Percentiles rank a stretch among this genome's conserved stretches.
Conservation (phyloP, 176 grass and related monocot species). For the Cenchrus americanus region DNA sequence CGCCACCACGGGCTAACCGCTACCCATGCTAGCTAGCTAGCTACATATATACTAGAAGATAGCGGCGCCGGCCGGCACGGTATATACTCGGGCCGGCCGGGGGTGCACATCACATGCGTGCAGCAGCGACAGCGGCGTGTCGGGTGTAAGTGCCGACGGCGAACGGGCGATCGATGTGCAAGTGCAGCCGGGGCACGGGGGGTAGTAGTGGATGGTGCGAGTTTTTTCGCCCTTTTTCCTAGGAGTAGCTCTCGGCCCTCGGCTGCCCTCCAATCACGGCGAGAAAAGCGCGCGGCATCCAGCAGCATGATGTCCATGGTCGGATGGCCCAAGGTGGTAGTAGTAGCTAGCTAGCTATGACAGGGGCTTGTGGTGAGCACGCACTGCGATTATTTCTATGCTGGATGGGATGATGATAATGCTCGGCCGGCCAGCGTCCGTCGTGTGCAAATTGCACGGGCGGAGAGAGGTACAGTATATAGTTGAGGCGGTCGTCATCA, state of each 20-base stretch:
- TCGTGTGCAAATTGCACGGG: background rate
- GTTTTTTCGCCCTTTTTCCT: background rate
- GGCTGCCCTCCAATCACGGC: background rate
- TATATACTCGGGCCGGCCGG: background rate
- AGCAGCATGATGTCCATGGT: background rate
- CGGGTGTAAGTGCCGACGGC: background rate
- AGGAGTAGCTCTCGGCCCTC: background rate
- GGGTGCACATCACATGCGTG: background rate
- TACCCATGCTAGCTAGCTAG: background rate
- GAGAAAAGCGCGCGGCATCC: background rate
- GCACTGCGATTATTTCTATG: background rate
- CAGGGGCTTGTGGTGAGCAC: slow-evolving; percentile 27
- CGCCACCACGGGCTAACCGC: background rate
- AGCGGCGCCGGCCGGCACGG: background rate
- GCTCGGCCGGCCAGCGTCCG: too few species aligned
- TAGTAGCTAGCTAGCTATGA: background rate
- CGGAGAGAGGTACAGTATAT: too few species aligned
- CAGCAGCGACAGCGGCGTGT: background rate
- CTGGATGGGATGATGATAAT: too few species aligned
- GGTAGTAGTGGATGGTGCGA: background rate
- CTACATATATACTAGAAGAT: background rate
- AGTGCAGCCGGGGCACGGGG: background rate
- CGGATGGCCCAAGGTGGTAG: too few species aligned
- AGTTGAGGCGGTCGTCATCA: background rate
- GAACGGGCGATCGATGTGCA: background rate